Base-by-base conservation (phyloP, 2,329 filamentous ascomycete species). In the Didymosphaeria variabile region DNA sequence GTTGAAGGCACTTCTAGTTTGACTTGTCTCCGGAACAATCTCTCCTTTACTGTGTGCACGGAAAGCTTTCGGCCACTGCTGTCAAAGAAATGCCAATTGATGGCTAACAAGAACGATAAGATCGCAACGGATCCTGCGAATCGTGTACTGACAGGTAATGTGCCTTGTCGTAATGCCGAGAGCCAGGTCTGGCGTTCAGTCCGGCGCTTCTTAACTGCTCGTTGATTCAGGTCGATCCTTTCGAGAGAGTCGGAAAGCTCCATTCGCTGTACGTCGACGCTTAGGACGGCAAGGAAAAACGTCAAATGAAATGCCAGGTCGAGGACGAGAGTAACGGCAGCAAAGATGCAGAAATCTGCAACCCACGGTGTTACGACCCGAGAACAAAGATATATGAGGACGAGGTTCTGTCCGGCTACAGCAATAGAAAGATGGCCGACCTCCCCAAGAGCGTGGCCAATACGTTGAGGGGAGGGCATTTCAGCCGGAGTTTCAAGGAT, bases 301-400 rank as follows among this genome's bases (percentile, higher is more conserved):
- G 91, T 94, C 8, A 92, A 85, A 23, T 93, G 83, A 70, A 91
- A 93, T 70, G 93, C 88, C 63, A 91, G 90, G 76, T 94, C 91
- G 69, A 94, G 90, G 0, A 91, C 78, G 15, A 92, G 86, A 0
- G 91, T 92, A 55, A 94, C 86, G 2, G 89, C 89, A 3, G 90
- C 88, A 74, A 94, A 94, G 1, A 86, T 86, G 77, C 91, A 94
- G 69, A 94, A 93, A 0, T 89, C 90, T 0, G 88, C 86, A 3
- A 93, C 89, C 51, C 90, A 90, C 0, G 90, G 86, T 5, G 88
- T 88, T 1, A 92, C 90, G 8, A 91, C 74, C 26, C 82, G 85
- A 2, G 90, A 90, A n/a, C 93, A 81, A 1, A 86, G 76, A 69
- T 85, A 86, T 9, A 94, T 80, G 10, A 94, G 84, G 12, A 87